Evolutionary conservation across 2,329 filamentous ascomycete species (phyloP).

Genomic region (Stemphylium lycopersici): DNA sequence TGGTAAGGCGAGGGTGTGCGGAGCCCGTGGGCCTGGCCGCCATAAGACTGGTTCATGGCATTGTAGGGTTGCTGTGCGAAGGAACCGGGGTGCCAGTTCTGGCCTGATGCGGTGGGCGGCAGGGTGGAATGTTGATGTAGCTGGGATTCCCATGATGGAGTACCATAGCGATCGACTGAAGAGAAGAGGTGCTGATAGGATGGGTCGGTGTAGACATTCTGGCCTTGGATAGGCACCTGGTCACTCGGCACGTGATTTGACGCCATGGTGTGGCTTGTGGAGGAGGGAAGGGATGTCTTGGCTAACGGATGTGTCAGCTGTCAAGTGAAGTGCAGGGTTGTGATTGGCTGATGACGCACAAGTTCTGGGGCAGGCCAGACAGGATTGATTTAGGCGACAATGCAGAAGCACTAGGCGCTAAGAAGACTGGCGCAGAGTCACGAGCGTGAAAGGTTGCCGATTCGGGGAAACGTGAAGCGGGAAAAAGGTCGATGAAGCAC

Average conservation of each 20-base stretch:
- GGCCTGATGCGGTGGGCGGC: constrained; percentile 21
- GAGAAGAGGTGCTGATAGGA: constrained; percentile 39
- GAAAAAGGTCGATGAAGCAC: constrained; percentile 44
- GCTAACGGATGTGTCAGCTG: constrained; percentile 21
- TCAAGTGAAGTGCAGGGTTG: constrained; percentile 12
- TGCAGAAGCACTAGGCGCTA: constrained; percentile 43
- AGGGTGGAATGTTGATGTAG: constrained; percentile 32
- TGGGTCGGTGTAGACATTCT: constrained; percentile 43
- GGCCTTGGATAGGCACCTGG: constrained; percentile 38
- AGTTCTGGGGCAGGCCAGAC: constrained; percentile 28
- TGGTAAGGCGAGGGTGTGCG: constrained; percentile 42
- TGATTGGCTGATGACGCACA: constrained; percentile 41
- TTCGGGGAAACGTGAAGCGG: constrained; percentile 27
- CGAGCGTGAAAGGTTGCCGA: constrained; percentile 34
- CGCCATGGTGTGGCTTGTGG: constrained; percentile 34
- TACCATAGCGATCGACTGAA: constrained; percentile 38
- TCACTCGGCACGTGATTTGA: constrained; percentile 48
- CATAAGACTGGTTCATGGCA: constrained; percentile 31
- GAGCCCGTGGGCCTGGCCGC: constrained; percentile 26
- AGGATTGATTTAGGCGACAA: constrained; percentile 36
- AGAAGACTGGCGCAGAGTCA: constrained; percentile 39
- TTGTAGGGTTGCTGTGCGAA: constrained; percentile 37
- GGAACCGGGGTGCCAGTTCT: constrained; percentile 37
- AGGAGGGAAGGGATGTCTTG: constrained; percentile 11
- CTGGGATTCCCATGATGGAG: constrained; percentile 40